Base-by-base conservation (phyloP, 495 filamentous ascomycete species). In the Penicillium lagena region DNA sequence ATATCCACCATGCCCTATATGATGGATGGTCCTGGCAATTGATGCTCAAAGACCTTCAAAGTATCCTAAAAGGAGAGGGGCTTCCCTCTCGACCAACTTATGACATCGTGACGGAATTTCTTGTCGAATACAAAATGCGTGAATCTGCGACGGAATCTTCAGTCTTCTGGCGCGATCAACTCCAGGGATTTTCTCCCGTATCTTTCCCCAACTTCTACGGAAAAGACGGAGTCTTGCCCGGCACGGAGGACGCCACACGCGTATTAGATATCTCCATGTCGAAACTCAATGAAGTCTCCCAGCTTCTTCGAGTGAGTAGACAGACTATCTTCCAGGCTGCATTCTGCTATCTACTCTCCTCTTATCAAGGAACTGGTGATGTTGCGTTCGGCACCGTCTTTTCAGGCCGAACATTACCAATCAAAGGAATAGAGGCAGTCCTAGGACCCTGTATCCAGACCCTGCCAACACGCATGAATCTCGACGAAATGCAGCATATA, bases 11-110 rank as follows among this genome's bases (percentile, higher is more conserved):
- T 63, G 78, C 83, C 0, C 56, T 90, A 0, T 93, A 93, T 51
- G 88, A 94, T 54, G 88, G 86, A 7, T 94, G 88, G 88, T 87
- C 85, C 6, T 73, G 86, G 54, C 87, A 91, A 42, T 60, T 89
- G 29, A 59, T 93, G 0, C 54, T 88, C 14, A 64, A 70, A 4
- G 86, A 91, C 53, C 68, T 94, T 2, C 57, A 70, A 43, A 43
- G 34, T 7, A 56, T 64, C 29, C 62, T 78, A 40, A 40, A 41
- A 3, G 40, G 43, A 29, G 41, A 54, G 7, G 41, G 44, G 7
- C 37, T 55, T 14, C 28, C 47, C 9, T 34, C 49, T 8, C 29
- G 49, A 45, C 7, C 51, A 80, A 4, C 56, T 71, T 40, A 50
- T 35, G 22, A 41, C 13, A 17, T 55, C 7, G 50, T 63, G 13